These are phyloP conservation scores for Batrachochytrium dendrobatidis DNA, from an alignment of 371 early-diverging fungal species.

Conservation along the genomic window DNA sequence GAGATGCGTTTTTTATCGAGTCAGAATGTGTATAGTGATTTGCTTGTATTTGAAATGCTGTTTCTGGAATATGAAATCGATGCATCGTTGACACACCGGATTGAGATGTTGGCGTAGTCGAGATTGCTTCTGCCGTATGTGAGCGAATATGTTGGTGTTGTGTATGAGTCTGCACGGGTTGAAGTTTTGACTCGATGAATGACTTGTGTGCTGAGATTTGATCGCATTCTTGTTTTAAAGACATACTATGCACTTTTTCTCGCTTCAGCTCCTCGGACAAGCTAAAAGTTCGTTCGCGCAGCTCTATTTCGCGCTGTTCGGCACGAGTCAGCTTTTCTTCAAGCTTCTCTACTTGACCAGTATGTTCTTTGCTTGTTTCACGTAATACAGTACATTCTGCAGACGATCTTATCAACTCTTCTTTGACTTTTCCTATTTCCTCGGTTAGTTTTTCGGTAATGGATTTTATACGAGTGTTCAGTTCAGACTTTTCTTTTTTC, in stretches of 20 bases:
- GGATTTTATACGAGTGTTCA: neutral
- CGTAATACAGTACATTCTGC: neutral
- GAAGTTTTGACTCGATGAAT: conserved; percentile 2
- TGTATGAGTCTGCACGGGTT: neutral
- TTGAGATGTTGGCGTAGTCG: neutral
- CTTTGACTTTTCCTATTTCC: neutral
- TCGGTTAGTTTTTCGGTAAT: neutral
- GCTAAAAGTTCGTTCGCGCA: neutral
- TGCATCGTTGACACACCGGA: neutral
- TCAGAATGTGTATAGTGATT: too few species aligned
- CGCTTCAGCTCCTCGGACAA: neutral
- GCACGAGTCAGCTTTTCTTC: neutral
- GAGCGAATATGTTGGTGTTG: too few species aligned
- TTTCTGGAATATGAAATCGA: neutral
- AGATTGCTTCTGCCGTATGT: neutral
- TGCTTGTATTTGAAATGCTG: neutral
- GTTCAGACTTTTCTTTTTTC: neutral
- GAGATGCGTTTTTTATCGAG: too few species aligned
- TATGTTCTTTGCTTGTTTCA: neutral
- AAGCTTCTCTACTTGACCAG: neutral
- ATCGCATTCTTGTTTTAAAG: neutral
- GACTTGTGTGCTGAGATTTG: neutral
- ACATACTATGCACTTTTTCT: neutral
- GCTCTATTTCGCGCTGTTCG: neutral
- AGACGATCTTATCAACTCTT: neutral